Evolutionary conservation across 441 rosid genomes (phyloP), one percentile per base, ranked within the genome.

Genomic region (Dalechampia spathulata): DNA sequence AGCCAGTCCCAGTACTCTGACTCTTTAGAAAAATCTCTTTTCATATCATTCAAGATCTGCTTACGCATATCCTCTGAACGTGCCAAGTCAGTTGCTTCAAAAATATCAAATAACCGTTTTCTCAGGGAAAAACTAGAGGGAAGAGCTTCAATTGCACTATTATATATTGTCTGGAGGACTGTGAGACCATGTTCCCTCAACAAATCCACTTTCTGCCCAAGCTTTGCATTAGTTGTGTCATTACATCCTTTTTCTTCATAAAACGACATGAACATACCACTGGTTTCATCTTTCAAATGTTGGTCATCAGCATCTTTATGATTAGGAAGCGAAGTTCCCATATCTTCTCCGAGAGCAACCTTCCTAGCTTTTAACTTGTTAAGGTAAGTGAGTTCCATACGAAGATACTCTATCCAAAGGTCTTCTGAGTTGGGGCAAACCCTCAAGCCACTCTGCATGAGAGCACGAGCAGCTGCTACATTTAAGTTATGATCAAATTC

Each of bases 1-100:
- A 84, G 91, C 98, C 96, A 86, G 54, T 91, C 83, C 96, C 98
- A 84, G 58, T 81, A 86, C 41, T 75, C 73, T 3, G 95, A 79
- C 25, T 83, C 85, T 45, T 64, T 55, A 41, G 75, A 77, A 60
- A 91, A 88, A 54, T 86, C 93, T 58, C 83, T 83, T 60, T 77
- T 80, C 85, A 88, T 75, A 71, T 84, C 96, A 75, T 73, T 61
- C n/a, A 86, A 61, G 51, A 91, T 81, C 62, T 78, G 61, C 26
- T 76, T 34, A 9, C 60, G 82, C 72, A 86, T 72, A 39, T 80
- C 85, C 52, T 79, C 79, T 2, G 94, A 78, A 65, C 75, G 74
- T 4, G 88, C 76, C 82, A 85, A 67, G 25, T 86, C 83, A 13
- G 74, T 75, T 0, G 76, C 89, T 25, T 92, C 90, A 69, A 89